A percentile compares a stretch with the other conserved stretches of the same genome.
Conservation (phyloP, 2,329 filamentous ascomycete species). For the Karstenula rhodostoma region DNA sequence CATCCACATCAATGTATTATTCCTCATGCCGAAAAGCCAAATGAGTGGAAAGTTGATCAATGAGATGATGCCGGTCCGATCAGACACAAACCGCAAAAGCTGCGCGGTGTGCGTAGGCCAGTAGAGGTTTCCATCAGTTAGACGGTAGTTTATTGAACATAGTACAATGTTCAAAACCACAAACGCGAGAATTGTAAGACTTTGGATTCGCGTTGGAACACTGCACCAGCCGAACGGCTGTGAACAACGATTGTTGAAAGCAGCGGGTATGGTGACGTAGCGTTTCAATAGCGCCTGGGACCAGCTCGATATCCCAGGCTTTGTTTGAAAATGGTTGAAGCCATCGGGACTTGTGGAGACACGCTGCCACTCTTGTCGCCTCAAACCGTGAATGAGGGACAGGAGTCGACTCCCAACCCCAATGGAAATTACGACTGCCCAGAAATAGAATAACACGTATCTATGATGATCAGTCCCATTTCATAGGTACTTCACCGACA, state of each 20-base stretch:
- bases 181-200: slow-evolving; percentile 54
- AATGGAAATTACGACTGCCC: slow-evolving; percentile 35
- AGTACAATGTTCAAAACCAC: slow-evolving; percentile 56
- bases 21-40: slow-evolving; percentile 73
- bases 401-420: slow-evolving; percentile 34
- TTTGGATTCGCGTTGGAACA: slow-evolving; percentile 59
- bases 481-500: not conserved
- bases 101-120: slow-evolving; percentile 49
- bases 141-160: slow-evolving; percentile 55
- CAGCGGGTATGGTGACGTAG: slow-evolving; percentile 54
- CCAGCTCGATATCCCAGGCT: slow-evolving; percentile 7
- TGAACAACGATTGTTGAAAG: slow-evolving; percentile 53
- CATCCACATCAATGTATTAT: slow-evolving; percentile 71
- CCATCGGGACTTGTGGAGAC: slow-evolving; percentile 8
- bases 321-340: not conserved
- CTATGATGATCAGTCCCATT: slow-evolving; percentile 18
- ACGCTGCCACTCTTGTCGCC: slow-evolving; percentile 17
- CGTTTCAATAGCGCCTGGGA: slow-evolving; percentile 30
- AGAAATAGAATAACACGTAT: slow-evolving; percentile 44
- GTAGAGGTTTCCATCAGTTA: slow-evolving; percentile 58
- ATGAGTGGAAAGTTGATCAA: slow-evolving; percentile 70
- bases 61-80: slow-evolving; percentile 70
- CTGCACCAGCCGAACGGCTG: slow-evolving; percentile 54
- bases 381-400: slow-evolving; percentile 23
- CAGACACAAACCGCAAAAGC: slow-evolving; percentile 64